Conservation (phyloP, 2,329 filamentous ascomycete species). For the Colletotrichum cuscutae region DNA sequence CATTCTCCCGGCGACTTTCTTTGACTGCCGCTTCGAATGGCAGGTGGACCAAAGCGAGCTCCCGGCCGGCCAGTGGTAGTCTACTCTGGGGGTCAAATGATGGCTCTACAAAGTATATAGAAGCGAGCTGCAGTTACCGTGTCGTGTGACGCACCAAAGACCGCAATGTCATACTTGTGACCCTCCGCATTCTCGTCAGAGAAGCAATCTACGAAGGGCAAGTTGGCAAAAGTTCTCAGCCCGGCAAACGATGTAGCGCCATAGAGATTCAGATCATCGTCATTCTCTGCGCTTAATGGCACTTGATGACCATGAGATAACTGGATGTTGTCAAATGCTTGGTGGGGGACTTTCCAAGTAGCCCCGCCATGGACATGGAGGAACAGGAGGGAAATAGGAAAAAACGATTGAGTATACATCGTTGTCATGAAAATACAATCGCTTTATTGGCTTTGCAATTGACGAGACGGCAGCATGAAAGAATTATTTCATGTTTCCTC, state of each 20-base stretch:
- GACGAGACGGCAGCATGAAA: too few species aligned
- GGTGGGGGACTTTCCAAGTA: conserved; percentile 30
- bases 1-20: conserved; percentile 36
- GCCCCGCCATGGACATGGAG: background rate
- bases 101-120: too few species aligned
- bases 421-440: background rate
- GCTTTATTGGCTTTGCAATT: too few species aligned
- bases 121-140: conserved; percentile 36
- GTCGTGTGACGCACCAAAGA: conserved; percentile 43
- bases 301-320: conserved; percentile 30
- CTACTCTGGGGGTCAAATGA: background rate
- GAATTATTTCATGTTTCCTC: too few species aligned
- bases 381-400: background rate
- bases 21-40: conserved; percentile 41
- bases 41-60: conserved; percentile 42
- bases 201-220: conserved; percentile 41
- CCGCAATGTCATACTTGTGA: conserved; percentile 41
- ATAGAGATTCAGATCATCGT: conserved; percentile 35
- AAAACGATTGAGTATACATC: background rate
- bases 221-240: conserved; percentile 39
- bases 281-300: conserved; percentile 15
- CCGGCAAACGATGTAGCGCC: conserved; percentile 33
- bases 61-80: conserved; percentile 41
- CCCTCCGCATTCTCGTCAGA: conserved; percentile 22
- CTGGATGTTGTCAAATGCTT: background rate